These are phyloP conservation scores for Tilletia indica DNA, from an alignment of 1,284 basidiomycete genomes.

Conservation along the genomic window DNA sequence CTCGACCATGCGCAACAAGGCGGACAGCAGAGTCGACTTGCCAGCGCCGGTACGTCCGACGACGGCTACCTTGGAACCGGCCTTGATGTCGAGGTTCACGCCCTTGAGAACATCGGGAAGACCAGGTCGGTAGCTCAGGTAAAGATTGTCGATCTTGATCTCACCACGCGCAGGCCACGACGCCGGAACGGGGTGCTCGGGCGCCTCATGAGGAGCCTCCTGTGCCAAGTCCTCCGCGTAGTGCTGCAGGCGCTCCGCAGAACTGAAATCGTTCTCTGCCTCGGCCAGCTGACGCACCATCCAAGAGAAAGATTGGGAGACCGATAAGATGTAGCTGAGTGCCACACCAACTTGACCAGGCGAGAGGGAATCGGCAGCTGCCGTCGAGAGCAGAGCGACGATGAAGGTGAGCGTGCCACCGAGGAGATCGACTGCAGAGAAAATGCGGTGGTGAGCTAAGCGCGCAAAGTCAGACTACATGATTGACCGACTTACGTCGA, in stretches of 20 bases:
- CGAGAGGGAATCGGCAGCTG: conserved; percentile 28
- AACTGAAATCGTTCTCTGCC: conserved; percentile 56
- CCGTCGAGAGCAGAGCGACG: conserved; percentile 43
- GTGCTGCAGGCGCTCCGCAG: conserved; percentile 53
- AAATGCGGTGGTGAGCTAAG: not conserved
- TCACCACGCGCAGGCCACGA: conserved; percentile 53
- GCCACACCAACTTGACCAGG: conserved; percentile 45
- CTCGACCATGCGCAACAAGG: conserved; percentile 72
- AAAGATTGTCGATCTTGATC: conserved; percentile 54
- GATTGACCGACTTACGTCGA: conserved; percentile 50
- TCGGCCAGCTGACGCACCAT: conserved; percentile 56
- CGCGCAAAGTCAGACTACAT: too few relatives aligned
- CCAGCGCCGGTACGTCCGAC: conserved; percentile 62
- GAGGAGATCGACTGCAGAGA: conserved; percentile 55
- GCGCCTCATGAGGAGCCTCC: conserved; percentile 44
- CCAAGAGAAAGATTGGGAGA: conserved; percentile 50
- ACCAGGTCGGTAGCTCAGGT: conserved; percentile 60
- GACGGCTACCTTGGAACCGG: conserved; percentile 62
- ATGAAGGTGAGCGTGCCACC: conserved; percentile 52
- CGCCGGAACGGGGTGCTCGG: conserved; percentile 36
- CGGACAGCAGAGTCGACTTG: conserved; percentile 71
- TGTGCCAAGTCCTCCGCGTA: conserved; percentile 43
- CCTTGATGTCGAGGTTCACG: conserved; percentile 57
- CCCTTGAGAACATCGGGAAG: conserved; percentile 60
- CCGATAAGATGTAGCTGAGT: conserved; percentile 48